Percentiles rank a stretch among this genome's conserved stretches.
These are phyloP conservation scores for Bacidia gigantensis DNA, from an alignment of 495 filamentous ascomycete species.

Conservation along the genomic window DNA sequence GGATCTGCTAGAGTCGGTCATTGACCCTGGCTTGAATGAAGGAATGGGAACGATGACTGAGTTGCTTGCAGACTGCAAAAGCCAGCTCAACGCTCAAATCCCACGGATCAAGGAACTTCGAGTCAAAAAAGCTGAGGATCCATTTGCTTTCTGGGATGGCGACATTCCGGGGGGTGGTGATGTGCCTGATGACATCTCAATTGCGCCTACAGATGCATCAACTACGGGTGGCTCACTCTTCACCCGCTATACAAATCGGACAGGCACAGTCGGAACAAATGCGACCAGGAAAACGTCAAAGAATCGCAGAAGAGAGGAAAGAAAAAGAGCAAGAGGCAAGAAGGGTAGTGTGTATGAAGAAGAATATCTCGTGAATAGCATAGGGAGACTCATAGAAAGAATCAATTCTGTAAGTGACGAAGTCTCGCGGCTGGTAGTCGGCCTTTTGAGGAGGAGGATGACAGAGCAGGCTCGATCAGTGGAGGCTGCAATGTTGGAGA, in stretches of 20 bases:
- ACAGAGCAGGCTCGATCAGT: slow-evolving; percentile 69
- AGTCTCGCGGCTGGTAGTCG: slow-evolving; percentile 55
- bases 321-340: slow-evolving; percentile 84
- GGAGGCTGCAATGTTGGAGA: slow-evolving; percentile 55
- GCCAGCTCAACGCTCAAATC: slow-evolving; percentile 68
- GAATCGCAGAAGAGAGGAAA: slow-evolving; percentile 75
- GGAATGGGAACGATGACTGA: slow-evolving; percentile 67
- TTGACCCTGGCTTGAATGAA: slow-evolving; percentile 68
- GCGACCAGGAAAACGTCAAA: slow-evolving; percentile 64
- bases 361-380: slow-evolving; percentile 82
- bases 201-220: slow-evolving; percentile 71
- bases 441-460: slow-evolving; percentile 67
- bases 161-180: slow-evolving; percentile 41
- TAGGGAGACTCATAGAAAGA: slow-evolving; percentile 70
- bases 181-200: slow-evolving; percentile 79
- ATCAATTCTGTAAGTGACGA: slow-evolving; percentile 60
- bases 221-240: slow-evolving; percentile 65
- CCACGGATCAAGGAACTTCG: slow-evolving; percentile 73
- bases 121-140: slow-evolving; percentile 64
- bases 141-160: slow-evolving; percentile 63
- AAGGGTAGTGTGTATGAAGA: slow-evolving; percentile 97
- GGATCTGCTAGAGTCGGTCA: slow-evolving; percentile 38
- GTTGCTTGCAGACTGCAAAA: slow-evolving; percentile 80
- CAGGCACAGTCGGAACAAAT: slow-evolving; percentile 45
- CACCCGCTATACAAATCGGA: slow-evolving; percentile 74